A percentile compares a stretch with the other conserved stretches of the same genome.
Evolutionary conservation across 148 eudicot species (phyloP).

Genomic region (Suaeda aralocaspica): DNA sequence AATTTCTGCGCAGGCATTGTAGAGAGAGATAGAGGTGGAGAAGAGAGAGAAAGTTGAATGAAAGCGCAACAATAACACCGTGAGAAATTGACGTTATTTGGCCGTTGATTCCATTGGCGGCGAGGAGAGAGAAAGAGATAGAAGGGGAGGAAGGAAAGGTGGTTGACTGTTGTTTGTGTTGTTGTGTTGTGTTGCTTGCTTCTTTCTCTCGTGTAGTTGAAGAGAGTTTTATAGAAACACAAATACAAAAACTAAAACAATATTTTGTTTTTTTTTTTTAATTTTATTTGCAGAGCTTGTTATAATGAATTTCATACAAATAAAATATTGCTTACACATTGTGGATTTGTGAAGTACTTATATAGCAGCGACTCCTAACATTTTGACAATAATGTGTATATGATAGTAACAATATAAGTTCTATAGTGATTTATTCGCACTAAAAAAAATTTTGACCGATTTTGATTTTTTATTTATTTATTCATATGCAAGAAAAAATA

Average conservation of each 20-base stretch:
- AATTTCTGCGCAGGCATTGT: conserved; percentile 54
- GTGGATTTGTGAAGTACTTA: too few relatives aligned
- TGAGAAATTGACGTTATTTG: background rate
- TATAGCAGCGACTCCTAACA: too few relatives aligned
- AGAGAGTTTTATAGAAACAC: conserved; percentile 16
- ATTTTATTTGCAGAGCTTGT: background rate
- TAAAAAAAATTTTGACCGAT: too few relatives aligned
- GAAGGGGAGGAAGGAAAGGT: conserved; percentile 7
- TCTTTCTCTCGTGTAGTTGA: conserved; percentile 22
- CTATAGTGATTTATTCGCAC: too few relatives aligned
- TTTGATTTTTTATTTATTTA: too few relatives aligned
- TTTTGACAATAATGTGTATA: too few relatives aligned
- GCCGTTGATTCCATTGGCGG: background rate
- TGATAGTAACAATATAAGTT: too few relatives aligned
- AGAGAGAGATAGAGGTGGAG: background rate
- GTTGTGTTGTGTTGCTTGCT: too few relatives aligned
- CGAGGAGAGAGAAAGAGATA: background rate
- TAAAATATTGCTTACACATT: too few relatives aligned
- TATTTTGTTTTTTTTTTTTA: background rate
- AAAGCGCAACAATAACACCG: background rate
- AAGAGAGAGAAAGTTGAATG: background rate
- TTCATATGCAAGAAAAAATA: too few relatives aligned
- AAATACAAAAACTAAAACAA: conserved; percentile 5
- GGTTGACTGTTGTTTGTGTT: conserved; percentile 32
- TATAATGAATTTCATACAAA: background rate